phyloP scores from a whole-genome alignment of 176 grass and related monocot genomes.

The Oryza meyeriana region DNA sequence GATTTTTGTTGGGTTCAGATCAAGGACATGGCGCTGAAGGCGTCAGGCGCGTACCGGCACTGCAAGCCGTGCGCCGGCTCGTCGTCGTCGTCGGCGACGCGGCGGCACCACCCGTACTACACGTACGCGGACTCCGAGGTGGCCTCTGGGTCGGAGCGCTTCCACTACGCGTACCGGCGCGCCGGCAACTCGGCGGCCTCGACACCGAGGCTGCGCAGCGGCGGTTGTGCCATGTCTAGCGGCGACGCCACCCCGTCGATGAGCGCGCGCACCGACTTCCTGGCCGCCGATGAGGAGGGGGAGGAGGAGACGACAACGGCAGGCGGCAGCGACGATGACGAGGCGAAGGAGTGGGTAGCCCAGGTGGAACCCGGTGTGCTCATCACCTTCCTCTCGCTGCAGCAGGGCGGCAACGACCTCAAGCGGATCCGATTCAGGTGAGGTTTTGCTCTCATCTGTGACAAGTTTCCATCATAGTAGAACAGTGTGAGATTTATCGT shows the following conservation, averaged over 20 bases:
- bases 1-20: conserved; percentile 49
- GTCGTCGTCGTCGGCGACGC: conserved; percentile 5
- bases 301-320: conserved; percentile 32
- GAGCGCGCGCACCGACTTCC: conserved; percentile 58
- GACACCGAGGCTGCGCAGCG: conserved; percentile 33
- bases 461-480: neutral
- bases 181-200: conserved; percentile 43
- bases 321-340: conserved; percentile 43
- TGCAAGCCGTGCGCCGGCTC: conserved; percentile 73
- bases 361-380: conserved; percentile 88
- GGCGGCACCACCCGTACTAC: conserved; percentile 30
- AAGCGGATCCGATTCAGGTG: conserved; percentile 95
- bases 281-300: conserved; percentile 14
- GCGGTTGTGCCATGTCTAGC: conserved; percentile 28
- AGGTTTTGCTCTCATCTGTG: neutral
- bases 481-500: neutral
- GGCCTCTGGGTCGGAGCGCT: conserved; percentile 50
- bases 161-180: conserved; percentile 53
- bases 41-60: conserved; percentile 77
- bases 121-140: conserved; percentile 49
- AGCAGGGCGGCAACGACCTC: conserved; percentile 69
- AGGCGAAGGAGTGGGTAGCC: conserved; percentile 77
- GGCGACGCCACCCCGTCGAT: conserved; percentile 68
- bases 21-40: conserved; percentile 83
- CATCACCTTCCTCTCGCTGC: conserved; percentile 79